phyloP scores from a whole-genome alignment of 2,329 filamentous ascomycete species.

The Fulvia fulva region DNA sequence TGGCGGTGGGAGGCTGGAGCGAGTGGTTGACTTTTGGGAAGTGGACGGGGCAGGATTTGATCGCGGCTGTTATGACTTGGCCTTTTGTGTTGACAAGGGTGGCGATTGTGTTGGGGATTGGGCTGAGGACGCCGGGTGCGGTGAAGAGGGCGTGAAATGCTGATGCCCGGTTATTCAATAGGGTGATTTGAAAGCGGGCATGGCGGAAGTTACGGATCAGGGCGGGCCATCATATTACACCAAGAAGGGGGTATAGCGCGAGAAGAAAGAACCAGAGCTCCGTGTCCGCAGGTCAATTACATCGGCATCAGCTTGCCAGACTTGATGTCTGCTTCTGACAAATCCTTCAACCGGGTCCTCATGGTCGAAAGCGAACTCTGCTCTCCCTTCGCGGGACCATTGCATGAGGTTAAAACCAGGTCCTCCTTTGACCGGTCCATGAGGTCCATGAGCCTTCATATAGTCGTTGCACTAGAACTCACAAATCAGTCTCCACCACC shows the following conservation, averaged over 20 bases:
- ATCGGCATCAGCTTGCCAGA: neutral
- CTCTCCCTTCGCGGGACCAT: constrained; percentile 8
- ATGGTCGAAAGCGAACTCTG: constrained; percentile 12
- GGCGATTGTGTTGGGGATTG: constrained; percentile 25
- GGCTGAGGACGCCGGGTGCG: constrained; percentile 7
- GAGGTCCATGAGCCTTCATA: neutral
- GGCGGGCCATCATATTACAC: neutral
- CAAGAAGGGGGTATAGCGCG: neutral
- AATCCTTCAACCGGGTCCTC: constrained; percentile 15
- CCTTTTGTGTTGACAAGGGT: constrained; percentile 29
- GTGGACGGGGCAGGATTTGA: constrained; percentile 29
- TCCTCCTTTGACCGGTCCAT: constrained; percentile 7
- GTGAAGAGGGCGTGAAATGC: neutral
- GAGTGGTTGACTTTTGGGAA: constrained; percentile 20
- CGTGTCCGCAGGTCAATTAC: too few species aligned
- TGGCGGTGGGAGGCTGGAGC: constrained; percentile 29
- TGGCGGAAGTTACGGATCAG: neutral
- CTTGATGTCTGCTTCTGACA: neutral
- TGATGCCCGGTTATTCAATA: neutral
- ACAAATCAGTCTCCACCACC: too few species aligned
- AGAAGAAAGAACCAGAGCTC: too few species aligned
- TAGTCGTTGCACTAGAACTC: neutral
- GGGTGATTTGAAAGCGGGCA: neutral
- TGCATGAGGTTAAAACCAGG: constrained; percentile 12
- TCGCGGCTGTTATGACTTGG: constrained; percentile 26